A percentile compares a stretch with the other conserved stretches of the same genome.
Evolutionary conservation across 83 land plant species (phyloP).

Genomic region (Picea engelmannii): DNA sequence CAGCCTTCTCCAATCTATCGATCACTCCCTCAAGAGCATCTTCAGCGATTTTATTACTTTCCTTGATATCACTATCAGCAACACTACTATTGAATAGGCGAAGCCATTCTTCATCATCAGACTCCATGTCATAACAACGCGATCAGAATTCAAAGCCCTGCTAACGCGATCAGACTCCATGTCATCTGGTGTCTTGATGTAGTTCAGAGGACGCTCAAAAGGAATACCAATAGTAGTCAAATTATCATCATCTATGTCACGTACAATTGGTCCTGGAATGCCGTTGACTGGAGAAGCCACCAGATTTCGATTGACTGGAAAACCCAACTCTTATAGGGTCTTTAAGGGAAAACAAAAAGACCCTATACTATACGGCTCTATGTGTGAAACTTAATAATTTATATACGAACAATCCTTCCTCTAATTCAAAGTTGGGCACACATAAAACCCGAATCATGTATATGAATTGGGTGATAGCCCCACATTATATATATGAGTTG

Average conservation of each 20-base stretch:
- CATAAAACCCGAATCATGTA: too few relatives aligned
- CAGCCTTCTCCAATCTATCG: slow-evolving; percentile 48
- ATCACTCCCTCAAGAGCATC: slow-evolving; percentile 50
- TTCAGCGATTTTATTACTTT: slow-evolving; percentile 8
- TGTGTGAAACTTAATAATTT: too few relatives aligned
- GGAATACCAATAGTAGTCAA: neutral
- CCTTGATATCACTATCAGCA: neutral
- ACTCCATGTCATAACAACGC: slow-evolving; percentile 54
- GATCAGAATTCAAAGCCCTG: slow-evolving; percentile 36
- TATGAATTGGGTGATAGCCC: too few relatives aligned
- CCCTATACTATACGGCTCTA: too few relatives aligned
- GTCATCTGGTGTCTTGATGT: slow-evolving; percentile 34
- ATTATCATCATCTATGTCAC: neutral
- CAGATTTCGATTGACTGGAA: slow-evolving; percentile 27
- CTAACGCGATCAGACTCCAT: too few relatives aligned
- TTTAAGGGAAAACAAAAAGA: too few relatives aligned
- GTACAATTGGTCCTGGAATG: slow-evolving; percentile 53
- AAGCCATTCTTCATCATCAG: slow-evolving; percentile 67
- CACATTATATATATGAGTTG: too few relatives aligned
- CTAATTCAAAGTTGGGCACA: too few relatives aligned
- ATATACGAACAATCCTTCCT: too few relatives aligned
- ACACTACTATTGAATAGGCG: slow-evolving; percentile 24
- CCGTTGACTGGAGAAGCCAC: slow-evolving; percentile 20
- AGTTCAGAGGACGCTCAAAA: slow-evolving; percentile 37
- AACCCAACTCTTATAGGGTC: slow-evolving; percentile 12